A percentile compares a stretch with the other conserved stretches of the same genome.
phyloP scores from a whole-genome alignment of 2,329 filamentous ascomycete species.

The Epichloe gansuensis region DNA sequence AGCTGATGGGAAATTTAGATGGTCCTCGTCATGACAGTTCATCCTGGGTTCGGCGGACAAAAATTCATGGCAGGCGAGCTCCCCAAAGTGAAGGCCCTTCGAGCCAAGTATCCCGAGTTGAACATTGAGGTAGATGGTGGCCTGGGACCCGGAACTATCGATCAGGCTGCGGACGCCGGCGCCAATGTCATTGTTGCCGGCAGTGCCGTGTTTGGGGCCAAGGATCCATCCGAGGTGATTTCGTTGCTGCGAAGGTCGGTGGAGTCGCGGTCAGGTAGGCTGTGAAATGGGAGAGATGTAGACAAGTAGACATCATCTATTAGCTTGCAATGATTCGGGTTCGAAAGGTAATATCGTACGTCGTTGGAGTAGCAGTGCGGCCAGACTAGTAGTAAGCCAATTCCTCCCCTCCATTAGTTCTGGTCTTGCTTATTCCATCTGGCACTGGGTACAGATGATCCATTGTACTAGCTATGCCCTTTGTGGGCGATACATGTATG shows the following conservation, averaged over 20 bases:
- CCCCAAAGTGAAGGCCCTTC: slow-evolving; percentile 78
- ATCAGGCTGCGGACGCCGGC: slow-evolving; percentile 85
- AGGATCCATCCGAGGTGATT: slow-evolving; percentile 81
- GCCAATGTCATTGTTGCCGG: slow-evolving; percentile 98
- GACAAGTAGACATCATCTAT: background rate
- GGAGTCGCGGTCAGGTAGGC: slow-evolving; percentile 40
- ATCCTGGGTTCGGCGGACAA: slow-evolving; percentile 94
- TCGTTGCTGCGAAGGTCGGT: slow-evolving; percentile 67
- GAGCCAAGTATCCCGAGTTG: slow-evolving; percentile 73
- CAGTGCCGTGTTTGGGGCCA: slow-evolving; percentile 86
- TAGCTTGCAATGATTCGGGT: too few species aligned
- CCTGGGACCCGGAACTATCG: slow-evolving; percentile 75
- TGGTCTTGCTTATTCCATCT: too few species aligned
- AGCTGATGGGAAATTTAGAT: slow-evolving; percentile 45
- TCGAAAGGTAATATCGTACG: too few species aligned
- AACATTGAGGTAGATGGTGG: slow-evolving; percentile 98
- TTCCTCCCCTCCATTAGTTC: too few species aligned
- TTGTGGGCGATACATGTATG: too few species aligned
- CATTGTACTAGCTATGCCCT: too few species aligned
- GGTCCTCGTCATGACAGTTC: slow-evolving; percentile 96
- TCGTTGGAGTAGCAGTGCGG: too few species aligned
- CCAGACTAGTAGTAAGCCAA: too few species aligned
- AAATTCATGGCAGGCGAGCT: slow-evolving; percentile 97
- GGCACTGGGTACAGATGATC: too few species aligned
- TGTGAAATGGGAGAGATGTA: slow-evolving; percentile 13